A percentile compares a stretch with the other conserved stretches of the same genome.
These are phyloP conservation scores for Auricularia sp. DNA, from an alignment of 768 basidiomycete genomes.

Conservation along the genomic window DNA sequence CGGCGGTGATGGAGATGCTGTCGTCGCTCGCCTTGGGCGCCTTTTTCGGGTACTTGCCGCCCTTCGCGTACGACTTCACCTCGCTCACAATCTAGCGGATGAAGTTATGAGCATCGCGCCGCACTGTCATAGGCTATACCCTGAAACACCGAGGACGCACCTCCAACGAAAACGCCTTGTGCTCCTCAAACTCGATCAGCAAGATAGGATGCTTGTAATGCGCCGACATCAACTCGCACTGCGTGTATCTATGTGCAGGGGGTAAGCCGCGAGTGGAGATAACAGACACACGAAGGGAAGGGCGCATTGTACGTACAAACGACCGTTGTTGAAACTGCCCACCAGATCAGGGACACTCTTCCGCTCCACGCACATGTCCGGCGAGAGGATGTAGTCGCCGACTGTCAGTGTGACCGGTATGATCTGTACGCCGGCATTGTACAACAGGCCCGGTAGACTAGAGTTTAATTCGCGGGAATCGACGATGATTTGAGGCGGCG, in stretches of 20 bases:
- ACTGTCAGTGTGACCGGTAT: slow-evolving; percentile 90
- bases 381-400: slow-evolving; percentile 92
- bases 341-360: slow-evolving; percentile 91
- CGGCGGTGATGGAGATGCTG: slow-evolving; percentile 36
- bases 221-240: slow-evolving; percentile 93
- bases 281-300: neutral
- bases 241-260: slow-evolving; percentile 61
- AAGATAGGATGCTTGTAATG: slow-evolving; percentile 92
- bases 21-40: slow-evolving; percentile 16
- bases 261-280: slow-evolving; percentile 3
- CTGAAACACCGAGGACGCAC: slow-evolving; percentile 31
- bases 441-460: slow-evolving; percentile 78
- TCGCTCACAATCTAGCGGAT: slow-evolving; percentile 47
- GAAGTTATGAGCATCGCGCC: neutral
- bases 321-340: slow-evolving; percentile 87
- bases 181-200: slow-evolving; percentile 95
- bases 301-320: slow-evolving; percentile 54
- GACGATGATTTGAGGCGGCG: slow-evolving; percentile 75
- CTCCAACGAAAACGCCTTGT: slow-evolving; percentile 88
- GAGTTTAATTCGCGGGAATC: slow-evolving; percentile 97
- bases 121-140: neutral
- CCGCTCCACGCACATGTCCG: slow-evolving; percentile 91
- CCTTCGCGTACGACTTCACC: slow-evolving; percentile 57
- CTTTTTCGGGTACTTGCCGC: slow-evolving; percentile 43
- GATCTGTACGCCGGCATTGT: slow-evolving; percentile 68